These are phyloP conservation scores for Eutrema salsugineum DNA, from an alignment of 441 rosid species.

Conservation along the genomic window DNA sequence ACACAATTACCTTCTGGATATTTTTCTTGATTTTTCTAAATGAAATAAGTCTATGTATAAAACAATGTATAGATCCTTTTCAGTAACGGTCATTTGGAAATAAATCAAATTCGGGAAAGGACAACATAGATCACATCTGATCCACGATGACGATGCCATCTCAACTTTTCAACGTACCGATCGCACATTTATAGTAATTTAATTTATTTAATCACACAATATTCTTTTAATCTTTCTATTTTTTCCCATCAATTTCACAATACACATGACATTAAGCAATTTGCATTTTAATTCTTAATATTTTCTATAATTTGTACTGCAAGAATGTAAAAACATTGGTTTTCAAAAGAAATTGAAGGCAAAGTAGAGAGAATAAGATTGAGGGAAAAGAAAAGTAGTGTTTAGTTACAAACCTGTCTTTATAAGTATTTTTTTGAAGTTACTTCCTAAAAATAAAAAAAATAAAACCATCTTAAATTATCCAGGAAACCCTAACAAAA, in stretches of 20 bases:
- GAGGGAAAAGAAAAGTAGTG: not conserved
- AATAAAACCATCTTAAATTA: conserved; percentile 18
- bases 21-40: not conserved
- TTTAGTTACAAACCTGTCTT: conserved; percentile 34
- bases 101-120: not conserved
- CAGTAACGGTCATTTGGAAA: conserved; percentile 12
- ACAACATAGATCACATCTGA: conserved; percentile 13
- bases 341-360: not conserved
- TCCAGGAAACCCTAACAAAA: conserved; percentile 16
- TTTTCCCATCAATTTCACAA: not conserved
- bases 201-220: not conserved
- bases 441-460: conserved; percentile 29
- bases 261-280: not conserved
- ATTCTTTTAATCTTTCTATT: not conserved
- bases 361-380: not conserved
- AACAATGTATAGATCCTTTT: not conserved
- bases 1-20: not conserved
- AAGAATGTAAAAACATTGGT: not conserved
- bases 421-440: conserved; percentile 21
- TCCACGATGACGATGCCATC: not conserved
- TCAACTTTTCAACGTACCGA: not conserved
- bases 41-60: not conserved
- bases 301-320: not conserved
- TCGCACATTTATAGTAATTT: not conserved
- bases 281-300: not conserved